Base-by-base conservation (phyloP, 2,329 filamentous ascomycete genomes). In the Aspergillus felis region DNA sequence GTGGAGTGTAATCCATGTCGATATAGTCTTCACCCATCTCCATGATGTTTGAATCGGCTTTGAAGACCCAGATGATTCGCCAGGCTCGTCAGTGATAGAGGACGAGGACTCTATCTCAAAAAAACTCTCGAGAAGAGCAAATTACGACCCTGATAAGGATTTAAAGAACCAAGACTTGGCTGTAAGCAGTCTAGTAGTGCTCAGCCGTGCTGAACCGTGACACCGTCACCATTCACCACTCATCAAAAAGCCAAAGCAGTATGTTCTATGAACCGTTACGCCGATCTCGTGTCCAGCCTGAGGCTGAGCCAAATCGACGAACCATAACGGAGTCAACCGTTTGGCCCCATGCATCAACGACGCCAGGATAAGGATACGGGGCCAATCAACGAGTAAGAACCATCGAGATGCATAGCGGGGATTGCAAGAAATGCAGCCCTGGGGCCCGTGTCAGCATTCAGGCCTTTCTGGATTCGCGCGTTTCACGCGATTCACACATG, bases 1-100 rank as follows among this genome's bases (percentile, higher is more conserved):
- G 66, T 52, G 66, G 63, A 44, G 60, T 63, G 27, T 60, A 66
- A 14, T 56, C 57, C 49, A 64, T 66, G 50, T 67, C 67, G 53
- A 51, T 51, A 50, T 66, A 61, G 20, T 71, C 71, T 24, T 72
- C 70, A 55, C 71, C 66, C 22, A 49, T 63, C 6, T 73, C 71
- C 66, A 71, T 73, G 20, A 20, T 50, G 46, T 17, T 44, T 41
- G n/a, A 2, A 32, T 20, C 24, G 22, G 22, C 22, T 27, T 24
- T 46, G 32, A 38, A 17, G 32, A 17, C 5, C 32, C 32, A 38
- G 32, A 7, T 5, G 6, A 38, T 17, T 17, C 14, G 5, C 2
- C 5, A 35, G 32, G 17, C 5, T 38, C 5, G 32, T 38, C 14
- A 38, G 14, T 17, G 14, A 38, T 3, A 17, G 14, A 38, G 5